Evolutionary conservation across 2,329 filamentous ascomycete genomes (phyloP).

Genomic region (Pseudogymnoascus sp.): DNA sequence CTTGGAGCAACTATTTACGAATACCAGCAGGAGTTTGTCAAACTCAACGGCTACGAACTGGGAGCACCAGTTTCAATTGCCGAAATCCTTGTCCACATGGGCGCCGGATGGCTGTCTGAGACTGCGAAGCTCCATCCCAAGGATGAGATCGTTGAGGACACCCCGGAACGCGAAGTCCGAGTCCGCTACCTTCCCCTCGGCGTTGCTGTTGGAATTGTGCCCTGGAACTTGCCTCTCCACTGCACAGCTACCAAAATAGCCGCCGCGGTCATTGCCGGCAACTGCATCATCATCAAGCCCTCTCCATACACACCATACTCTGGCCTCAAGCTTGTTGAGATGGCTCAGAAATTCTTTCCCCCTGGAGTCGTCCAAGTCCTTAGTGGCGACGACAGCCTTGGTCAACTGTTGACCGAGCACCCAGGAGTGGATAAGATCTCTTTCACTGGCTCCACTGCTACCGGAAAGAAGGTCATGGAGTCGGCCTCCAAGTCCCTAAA

Average conservation of each 20-base stretch:
- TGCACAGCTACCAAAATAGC: slow-evolving; percentile 45
- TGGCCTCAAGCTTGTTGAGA: slow-evolving; percentile 41
- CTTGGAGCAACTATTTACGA: slow-evolving; percentile 13
- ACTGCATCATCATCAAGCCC: slow-evolving; percentile 47
- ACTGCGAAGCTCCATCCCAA: background rate
- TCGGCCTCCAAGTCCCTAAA: slow-evolving; percentile 44
- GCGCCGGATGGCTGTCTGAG: background rate
- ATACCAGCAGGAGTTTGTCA: slow-evolving; percentile 34
- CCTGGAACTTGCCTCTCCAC: slow-evolving; percentile 50
- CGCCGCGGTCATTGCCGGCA: slow-evolving; percentile 48
- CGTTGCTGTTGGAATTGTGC: slow-evolving; percentile 39
- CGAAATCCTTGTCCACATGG: slow-evolving; percentile 12
- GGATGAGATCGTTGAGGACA: slow-evolving; percentile 9
- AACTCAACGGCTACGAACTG: slow-evolving; percentile 39
- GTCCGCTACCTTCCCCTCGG: slow-evolving; percentile 34
- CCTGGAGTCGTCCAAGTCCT: slow-evolving; percentile 45
- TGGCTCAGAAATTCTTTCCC: slow-evolving; percentile 39
- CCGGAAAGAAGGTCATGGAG: slow-evolving; percentile 39
- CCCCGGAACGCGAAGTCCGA: slow-evolving; percentile 11
- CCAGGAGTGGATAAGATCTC: slow-evolving; percentile 45
- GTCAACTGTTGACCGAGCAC: slow-evolving; percentile 43
- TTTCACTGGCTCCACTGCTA: slow-evolving; percentile 47
- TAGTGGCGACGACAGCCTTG: slow-evolving; percentile 44
- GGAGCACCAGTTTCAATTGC: slow-evolving; percentile 39
- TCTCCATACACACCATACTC: slow-evolving; percentile 40